Evolutionary conservation across 1,284 basidiomycete species (phyloP), one percentile per base, ranked within the genome.

Genomic region (Apiotrichum domesticum): DNA sequence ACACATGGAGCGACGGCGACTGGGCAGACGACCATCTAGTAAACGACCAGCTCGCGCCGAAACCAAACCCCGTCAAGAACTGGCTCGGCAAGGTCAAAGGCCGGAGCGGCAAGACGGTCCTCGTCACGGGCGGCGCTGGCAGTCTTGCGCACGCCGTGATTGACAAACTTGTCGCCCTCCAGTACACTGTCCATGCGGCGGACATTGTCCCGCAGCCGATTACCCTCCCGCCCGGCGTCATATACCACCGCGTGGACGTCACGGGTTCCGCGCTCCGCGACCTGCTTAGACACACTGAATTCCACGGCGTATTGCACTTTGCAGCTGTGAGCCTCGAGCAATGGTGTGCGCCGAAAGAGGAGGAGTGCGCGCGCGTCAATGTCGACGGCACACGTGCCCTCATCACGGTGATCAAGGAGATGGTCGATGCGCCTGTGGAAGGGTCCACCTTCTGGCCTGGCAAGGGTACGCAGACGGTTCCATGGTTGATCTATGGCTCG

Each of bases 51-150:
- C 32, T 61, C n/a, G 47, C 13, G 35, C 37, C 35, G 35, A 14
- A 21, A 13, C 51, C 59, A 3, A 21, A 34, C 4, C 40, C 33
- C 41, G 14, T 55, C 10, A 32, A 43, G n/a, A 49, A 55, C 41
- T 52, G 43, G 54, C 29, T 51, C 41, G 41, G 49, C 39, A 43
- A 29, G 35, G 21, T 66, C 87, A 88, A 32, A 83, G 84, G 4
- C 81, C 29, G 29, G 29, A 10, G 46, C 34, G 47, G 3, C 8
- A 40, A 33, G 29, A 48, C 39, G 5, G 39, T 76, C 5, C 56
- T 76, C 14, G 56, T 76, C 51, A 73, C 71, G 5, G 74, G 73
- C 11, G 74, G 74, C 15, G 71, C 72, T 1, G 70, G 72, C 0
- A 66, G 65, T 14, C 60, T 76, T 8, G 74, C 66, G 65, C 52